Evolutionary conservation across 108 stramenopile genomes (phyloP).

Genomic region (Cylindrotheca fusiformis): DNA sequence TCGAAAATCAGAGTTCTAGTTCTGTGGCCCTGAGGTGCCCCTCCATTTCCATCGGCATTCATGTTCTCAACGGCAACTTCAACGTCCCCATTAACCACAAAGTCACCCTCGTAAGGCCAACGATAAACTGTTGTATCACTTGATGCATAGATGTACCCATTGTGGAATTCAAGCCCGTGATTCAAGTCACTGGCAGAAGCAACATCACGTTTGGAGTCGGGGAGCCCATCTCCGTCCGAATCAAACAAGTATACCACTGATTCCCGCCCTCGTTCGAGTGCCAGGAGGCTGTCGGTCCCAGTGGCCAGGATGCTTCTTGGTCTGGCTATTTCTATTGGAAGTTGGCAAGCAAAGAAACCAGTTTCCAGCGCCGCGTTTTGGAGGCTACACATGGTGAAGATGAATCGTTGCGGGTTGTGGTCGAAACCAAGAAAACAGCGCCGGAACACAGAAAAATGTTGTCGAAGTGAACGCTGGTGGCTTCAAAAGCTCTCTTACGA

Average conservation of each 20-base stretch:
- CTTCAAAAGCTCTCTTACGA: too few relatives aligned
- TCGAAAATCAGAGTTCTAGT: conserved; percentile 74
- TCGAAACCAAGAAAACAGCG: too few relatives aligned
- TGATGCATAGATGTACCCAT: conserved; percentile 60
- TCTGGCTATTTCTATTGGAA: conserved; percentile 19
- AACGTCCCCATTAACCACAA: conserved; percentile 16
- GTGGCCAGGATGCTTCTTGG: conserved; percentile 17
- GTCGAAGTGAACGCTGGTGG: too few relatives aligned
- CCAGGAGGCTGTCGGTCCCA: conserved; percentile 21
- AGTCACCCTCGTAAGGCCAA: conserved; percentile 33
- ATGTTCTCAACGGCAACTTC: conserved; percentile 42
- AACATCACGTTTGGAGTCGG: conserved; percentile 24
- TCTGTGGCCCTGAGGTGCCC: conserved; percentile 55
- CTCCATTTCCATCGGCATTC: conserved; percentile 44
- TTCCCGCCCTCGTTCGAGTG: conserved; percentile 31
- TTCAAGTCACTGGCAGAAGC: conserved; percentile 41
- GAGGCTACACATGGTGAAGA: not conserved
- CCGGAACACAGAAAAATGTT: too few relatives aligned
- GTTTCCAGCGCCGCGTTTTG: conserved; percentile 5
- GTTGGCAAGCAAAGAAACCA: conserved; percentile 26
- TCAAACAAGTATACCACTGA: conserved; percentile 25
- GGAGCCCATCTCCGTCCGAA: conserved; percentile 29
- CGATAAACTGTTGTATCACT: conserved; percentile 54
- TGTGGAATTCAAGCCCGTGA: conserved; percentile 56
- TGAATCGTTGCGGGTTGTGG: not conserved